Evolutionary conservation across 192 early-diverging fungal species (phyloP).

Genomic region (Helicostylum pulchrum): DNA sequence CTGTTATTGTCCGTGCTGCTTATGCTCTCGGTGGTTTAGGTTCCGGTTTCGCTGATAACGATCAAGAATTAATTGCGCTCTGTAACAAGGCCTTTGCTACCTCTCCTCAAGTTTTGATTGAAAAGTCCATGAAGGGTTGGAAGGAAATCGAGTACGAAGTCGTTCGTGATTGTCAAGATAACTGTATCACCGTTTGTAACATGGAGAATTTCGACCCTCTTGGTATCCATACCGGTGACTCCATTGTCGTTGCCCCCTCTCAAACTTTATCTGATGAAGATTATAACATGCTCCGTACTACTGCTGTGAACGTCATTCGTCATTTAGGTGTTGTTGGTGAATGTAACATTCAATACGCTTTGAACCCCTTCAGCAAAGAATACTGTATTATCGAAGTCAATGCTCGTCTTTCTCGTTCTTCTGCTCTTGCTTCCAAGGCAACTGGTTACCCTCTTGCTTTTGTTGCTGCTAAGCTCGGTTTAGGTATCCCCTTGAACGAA

Average conservation of each 20-base stretch:
- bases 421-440: slow-evolving; percentile 95
- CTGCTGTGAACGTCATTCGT: slow-evolving; percentile 95
- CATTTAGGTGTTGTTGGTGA: slow-evolving; percentile 98
- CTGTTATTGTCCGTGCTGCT: slow-evolving; percentile 93
- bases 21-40: slow-evolving; percentile 96
- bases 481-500: slow-evolving; percentile 89
- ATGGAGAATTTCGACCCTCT: slow-evolving; percentile 99
- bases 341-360: slow-evolving; percentile 98
- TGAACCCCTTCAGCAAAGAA: slow-evolving; percentile 92
- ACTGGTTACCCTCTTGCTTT: slow-evolving; percentile 99
- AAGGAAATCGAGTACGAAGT: slow-evolving; percentile 99
- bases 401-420: slow-evolving; percentile 85
- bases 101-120: slow-evolving; percentile 90
- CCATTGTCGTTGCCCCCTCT: slow-evolving; percentile 96
- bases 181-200: slow-evolving; percentile 99
- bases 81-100: slow-evolving; percentile 87
- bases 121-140: slow-evolving; percentile 99
- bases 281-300: slow-evolving; percentile 97
- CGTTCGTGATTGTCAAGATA: slow-evolving; percentile 90
- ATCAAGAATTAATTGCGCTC: slow-evolving; percentile 74
- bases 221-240: slow-evolving; percentile 98
- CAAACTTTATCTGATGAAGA: slow-evolving; percentile 97
- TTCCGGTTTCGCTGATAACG: slow-evolving; percentile 93
- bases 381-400: slow-evolving; percentile 99
- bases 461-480: slow-evolving; percentile 95